phyloP scores from a whole-genome alignment of 192 early-diverging fungal genomes.

The Backusella circina region DNA sequence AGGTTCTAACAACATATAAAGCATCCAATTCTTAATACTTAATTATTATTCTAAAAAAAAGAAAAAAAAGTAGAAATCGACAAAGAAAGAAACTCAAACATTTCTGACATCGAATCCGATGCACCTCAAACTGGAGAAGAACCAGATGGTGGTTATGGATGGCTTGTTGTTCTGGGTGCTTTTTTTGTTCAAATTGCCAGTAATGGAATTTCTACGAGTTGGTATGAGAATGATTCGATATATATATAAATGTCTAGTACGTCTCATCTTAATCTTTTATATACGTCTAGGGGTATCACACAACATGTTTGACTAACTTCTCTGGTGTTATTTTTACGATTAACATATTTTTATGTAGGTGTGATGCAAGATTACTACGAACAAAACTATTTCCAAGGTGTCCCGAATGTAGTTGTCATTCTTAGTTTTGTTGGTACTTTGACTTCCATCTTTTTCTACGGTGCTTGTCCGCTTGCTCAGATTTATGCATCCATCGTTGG shows the following conservation, averaged over 20 bases:
- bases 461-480: constrained; percentile 15
- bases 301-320: too few species aligned
- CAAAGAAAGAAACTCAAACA: background rate
- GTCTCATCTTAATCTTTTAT: too few species aligned
- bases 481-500: background rate
- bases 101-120: background rate
- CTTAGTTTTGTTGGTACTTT: constrained; percentile 25
- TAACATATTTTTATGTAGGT: too few species aligned
- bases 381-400: constrained; percentile 12
- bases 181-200: constrained; percentile 28
- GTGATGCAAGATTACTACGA: constrained; percentile 33
- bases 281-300: background rate
- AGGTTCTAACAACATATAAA: too few species aligned
- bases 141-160: constrained; percentile 36
- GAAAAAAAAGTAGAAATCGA: background rate
- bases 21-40: background rate
- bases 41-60: too few species aligned
- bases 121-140: background rate
- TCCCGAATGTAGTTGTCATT: constrained; percentile 3
- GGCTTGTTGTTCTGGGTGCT: constrained; percentile 36
- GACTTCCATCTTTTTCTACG: background rate
- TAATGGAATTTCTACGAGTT: background rate
- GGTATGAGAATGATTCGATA: background rate
- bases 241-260: constrained; percentile 6
- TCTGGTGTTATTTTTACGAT: background rate